Evolutionary conservation across 345 rosid genomes (phyloP).

Genomic region (Clarkia xantiana): DNA sequence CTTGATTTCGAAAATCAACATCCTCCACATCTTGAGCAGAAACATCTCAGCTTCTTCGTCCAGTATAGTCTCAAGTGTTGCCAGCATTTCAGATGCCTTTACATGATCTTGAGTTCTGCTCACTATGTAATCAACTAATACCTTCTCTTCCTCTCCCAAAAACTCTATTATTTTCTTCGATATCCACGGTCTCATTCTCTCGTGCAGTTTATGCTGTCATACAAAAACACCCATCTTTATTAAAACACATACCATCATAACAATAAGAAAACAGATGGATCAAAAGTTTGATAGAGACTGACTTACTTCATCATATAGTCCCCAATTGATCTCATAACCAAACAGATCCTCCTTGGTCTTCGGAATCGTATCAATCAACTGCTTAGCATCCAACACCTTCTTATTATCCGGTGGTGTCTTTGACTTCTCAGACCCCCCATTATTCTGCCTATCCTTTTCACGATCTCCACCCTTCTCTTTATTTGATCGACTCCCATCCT

Average conservation of each 20-base stretch:
- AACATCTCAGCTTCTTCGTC: constrained; percentile 98
- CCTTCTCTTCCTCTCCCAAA: constrained; percentile 85
- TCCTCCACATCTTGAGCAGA: constrained; percentile 99
- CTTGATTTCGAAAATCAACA: constrained; percentile 94
- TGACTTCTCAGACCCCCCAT: constrained; percentile 46
- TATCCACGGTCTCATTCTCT: constrained; percentile 97
- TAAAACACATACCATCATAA: too few species aligned
- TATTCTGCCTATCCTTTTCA: constrained; percentile 43
- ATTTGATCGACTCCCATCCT: constrained; percentile 25
- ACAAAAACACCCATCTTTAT: background rate
- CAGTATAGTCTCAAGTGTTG: constrained; percentile 65
- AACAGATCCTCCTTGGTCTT: constrained; percentile 93
- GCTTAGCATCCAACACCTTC: constrained; percentile 90
- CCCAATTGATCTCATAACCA: constrained; percentile 85
- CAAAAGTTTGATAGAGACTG: constrained; percentile 3
- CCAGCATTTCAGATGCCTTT: constrained; percentile 86
- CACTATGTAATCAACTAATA: constrained; percentile 80
- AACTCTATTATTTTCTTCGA: constrained; percentile 93
- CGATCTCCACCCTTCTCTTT: constrained; percentile 35
- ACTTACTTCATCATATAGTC: constrained; percentile 71
- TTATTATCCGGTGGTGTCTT: constrained; percentile 57
- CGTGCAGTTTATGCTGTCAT: constrained; percentile 64
- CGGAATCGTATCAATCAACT: constrained; percentile 94
- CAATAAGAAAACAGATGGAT: background rate
- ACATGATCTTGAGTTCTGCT: constrained; percentile 72